Conservation (phyloP, 1,284 basidiomycete genomes). For the Pseudozyma sp. region DNA sequence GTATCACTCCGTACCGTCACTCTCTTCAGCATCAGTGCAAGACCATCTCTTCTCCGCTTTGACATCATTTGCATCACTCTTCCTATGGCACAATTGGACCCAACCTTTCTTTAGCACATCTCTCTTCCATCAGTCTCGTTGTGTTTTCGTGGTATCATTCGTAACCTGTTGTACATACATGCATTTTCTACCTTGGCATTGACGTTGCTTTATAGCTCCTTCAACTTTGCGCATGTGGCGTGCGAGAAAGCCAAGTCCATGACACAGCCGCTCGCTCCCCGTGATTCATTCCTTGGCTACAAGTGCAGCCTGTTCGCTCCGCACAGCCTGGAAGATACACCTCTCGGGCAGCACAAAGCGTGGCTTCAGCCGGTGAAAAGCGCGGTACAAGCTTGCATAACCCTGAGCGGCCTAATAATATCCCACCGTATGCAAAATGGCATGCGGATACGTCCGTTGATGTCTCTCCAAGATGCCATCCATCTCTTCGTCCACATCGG, state of each 20-base stretch:
- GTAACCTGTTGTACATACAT: slow-evolving; percentile 14
- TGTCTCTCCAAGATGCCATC: slow-evolving; percentile 85
- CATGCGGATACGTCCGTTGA: slow-evolving; percentile 90
- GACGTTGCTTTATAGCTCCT: too few relatives aligned
- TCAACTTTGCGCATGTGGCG: too few relatives aligned
- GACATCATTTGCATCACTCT: neutral
- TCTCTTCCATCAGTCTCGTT: neutral
- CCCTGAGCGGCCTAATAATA: slow-evolving; percentile 49
- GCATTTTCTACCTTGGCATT: neutral
- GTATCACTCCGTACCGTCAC: too few relatives aligned
- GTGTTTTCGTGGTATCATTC: slow-evolving; percentile 3
- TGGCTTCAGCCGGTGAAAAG: slow-evolving; percentile 71
- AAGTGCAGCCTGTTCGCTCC: too few relatives aligned
- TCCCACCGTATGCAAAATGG: slow-evolving; percentile 81
- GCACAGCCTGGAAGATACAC: too few relatives aligned
- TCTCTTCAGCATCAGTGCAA: neutral
- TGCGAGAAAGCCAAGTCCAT: too few relatives aligned
- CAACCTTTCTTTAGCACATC: neutral
- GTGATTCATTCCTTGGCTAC: too few relatives aligned
- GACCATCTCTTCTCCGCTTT: neutral
- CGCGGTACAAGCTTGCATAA: slow-evolving; percentile 81
- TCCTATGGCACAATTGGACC: neutral
- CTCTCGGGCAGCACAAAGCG: slow-evolving; percentile 8
- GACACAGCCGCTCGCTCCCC: too few relatives aligned
- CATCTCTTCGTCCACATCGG: slow-evolving; percentile 91